Percentiles rank a stretch among this genome's conserved stretches.
These are phyloP conservation scores for Yarrowia sp. DNA, from an alignment of 805 yeast genomes.

Conservation along the genomic window DNA sequence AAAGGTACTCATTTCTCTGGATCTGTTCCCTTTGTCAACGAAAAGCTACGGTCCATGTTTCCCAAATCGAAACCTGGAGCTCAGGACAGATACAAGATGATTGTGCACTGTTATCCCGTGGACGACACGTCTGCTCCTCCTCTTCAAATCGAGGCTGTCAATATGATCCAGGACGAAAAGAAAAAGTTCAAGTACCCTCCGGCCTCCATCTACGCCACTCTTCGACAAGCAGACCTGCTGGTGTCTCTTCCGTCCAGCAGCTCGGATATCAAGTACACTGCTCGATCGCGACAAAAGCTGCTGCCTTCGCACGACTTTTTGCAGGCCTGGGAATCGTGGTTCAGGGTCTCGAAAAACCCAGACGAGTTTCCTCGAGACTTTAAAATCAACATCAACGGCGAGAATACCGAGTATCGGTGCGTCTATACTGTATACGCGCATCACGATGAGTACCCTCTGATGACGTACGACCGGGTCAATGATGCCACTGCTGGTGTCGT, in stretches of 20 bases:
- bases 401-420: neutral
- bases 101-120: neutral
- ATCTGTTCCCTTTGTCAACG: neutral
- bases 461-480: neutral
- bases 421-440: neutral
- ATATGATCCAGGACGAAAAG: neutral
- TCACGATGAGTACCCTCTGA: neutral
- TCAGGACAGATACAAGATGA: slow-evolving; percentile 3
- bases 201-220: neutral
- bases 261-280: neutral
- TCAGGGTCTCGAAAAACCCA: too few relatives aligned
- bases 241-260: neutral
- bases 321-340: neutral
- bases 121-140: neutral
- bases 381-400: neutral
- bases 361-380: neutral
- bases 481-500: neutral
- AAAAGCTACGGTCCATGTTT: neutral
- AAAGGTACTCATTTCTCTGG: neutral
- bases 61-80: neutral
- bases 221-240: neutral
- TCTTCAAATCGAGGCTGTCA: neutral
- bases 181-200: neutral
- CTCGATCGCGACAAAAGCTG: neutral
- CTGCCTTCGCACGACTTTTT: neutral